Evolutionary conservation across 768 basidiomycete genomes (phyloP).

Genomic region (Dentipellis fragilis): DNA sequence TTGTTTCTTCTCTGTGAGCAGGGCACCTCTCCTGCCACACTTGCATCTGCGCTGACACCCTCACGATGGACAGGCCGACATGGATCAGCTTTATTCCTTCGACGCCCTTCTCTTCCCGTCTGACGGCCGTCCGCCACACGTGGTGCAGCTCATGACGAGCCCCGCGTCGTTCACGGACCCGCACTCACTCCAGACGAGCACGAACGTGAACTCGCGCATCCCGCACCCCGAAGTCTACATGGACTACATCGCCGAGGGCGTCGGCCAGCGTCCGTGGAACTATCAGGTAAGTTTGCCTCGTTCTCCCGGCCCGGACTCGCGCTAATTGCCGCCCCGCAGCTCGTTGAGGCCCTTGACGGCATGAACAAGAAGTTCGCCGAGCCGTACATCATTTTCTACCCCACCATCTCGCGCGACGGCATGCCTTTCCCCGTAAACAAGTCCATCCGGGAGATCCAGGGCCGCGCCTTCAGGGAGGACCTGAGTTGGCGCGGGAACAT

Average conservation of each 20-base stretch:
- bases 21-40: not conserved
- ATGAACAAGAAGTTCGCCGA: constrained; percentile 73
- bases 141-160: constrained; percentile 72
- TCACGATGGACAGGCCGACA: constrained; percentile 19
- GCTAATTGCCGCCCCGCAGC: constrained; percentile 26
- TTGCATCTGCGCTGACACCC: constrained; percentile 8
- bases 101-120: constrained; percentile 72
- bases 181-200: constrained; percentile 17
- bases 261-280: constrained; percentile 60
- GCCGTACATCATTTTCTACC: constrained; percentile 79
- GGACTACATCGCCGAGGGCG: constrained; percentile 75
- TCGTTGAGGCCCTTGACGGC: constrained; percentile 65
- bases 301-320: not conserved
- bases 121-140: constrained; percentile 66
- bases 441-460: constrained; percentile 67
- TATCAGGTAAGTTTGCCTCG: constrained; percentile 42
- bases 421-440: constrained; percentile 80
- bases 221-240: constrained; percentile 81
- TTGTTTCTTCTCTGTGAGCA: not conserved
- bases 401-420: constrained; percentile 63
- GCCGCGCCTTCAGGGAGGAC: constrained; percentile 44
- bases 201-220: constrained; percentile 41
- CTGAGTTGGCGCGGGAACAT: constrained; percentile 75
- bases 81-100: constrained; percentile 57
- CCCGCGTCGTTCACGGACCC: constrained; percentile 19